Evolutionary conservation across 257 asterid genomes (phyloP).

Genomic region (Solanum pennellii): DNA sequence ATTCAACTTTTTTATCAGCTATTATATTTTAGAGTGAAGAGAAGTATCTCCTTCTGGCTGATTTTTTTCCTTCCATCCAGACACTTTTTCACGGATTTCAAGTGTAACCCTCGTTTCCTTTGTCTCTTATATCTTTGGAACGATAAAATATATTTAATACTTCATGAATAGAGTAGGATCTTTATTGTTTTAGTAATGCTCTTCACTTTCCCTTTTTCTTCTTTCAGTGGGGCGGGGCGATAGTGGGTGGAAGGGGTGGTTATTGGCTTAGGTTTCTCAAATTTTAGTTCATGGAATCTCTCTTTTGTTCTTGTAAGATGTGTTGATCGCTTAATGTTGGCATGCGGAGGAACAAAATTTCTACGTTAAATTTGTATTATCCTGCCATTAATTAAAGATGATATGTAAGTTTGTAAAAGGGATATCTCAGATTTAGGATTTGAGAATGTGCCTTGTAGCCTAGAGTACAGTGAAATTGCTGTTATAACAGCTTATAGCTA

Average conservation of each 20-base stretch:
- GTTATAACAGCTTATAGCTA: neutral
- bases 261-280: neutral
- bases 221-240: neutral
- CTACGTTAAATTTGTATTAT: neutral
- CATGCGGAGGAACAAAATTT: neutral
- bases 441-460: neutral
- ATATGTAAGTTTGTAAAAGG: neutral
- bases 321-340: neutral
- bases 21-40: neutral
- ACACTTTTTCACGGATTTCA: neutral
- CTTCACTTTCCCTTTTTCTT: neutral
- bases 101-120: neutral
- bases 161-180: neutral
- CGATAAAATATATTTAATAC: neutral
- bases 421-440: neutral
- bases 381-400: neutral
- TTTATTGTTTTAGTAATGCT: neutral
- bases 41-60: neutral
- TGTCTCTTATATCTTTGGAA: neutral
- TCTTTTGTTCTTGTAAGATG: neutral
- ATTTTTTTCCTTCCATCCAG: neutral
- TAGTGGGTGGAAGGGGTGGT: neutral
- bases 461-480: neutral
- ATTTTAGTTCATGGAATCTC: neutral
- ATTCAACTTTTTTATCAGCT: neutral